These are phyloP conservation scores for Chrysoporthe cubensis DNA, from an alignment of 2,329 filamentous ascomycete genomes.

Conservation along the genomic window DNA sequence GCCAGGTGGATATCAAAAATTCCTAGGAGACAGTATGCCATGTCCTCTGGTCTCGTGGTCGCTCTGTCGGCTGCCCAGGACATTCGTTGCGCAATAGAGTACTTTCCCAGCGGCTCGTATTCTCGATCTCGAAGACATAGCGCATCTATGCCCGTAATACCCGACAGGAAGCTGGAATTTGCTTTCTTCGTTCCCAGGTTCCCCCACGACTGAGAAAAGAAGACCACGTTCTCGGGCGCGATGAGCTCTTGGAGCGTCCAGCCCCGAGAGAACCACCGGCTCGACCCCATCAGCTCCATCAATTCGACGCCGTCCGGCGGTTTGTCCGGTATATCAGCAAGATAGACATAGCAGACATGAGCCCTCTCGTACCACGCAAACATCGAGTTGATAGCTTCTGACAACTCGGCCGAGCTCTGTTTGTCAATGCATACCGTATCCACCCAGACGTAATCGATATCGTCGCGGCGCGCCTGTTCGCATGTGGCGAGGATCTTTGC, in stretches of 20 bases:
- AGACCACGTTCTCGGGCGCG: constrained; percentile 27
- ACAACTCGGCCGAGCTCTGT: constrained; percentile 39
- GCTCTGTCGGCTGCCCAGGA: constrained; percentile 34
- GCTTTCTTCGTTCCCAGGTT: constrained; percentile 14
- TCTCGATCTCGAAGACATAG: constrained; percentile 12
- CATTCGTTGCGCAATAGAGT: constrained; percentile 32
- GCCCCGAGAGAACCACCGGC: constrained; percentile 21
- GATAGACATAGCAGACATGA: constrained; percentile 40
- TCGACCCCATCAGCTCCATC: constrained; percentile 9
- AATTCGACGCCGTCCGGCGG: background rate
- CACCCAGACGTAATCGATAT: constrained; percentile 39
- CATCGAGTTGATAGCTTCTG: constrained; percentile 44
- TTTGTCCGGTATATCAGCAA: constrained; percentile 36
- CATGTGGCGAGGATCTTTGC: constrained; percentile 40
- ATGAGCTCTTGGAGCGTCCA: constrained; percentile 29
- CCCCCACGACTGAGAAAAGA: constrained; percentile 29
- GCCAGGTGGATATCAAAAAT: constrained; percentile 36
- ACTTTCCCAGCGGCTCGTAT: constrained; percentile 9
- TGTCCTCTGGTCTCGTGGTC: constrained; percentile 34
- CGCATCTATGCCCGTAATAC: constrained; percentile 8
- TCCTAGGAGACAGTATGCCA: constrained; percentile 36
- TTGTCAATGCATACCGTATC: constrained; percentile 46
- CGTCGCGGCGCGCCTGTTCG: constrained; percentile 34
- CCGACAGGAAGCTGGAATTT: constrained; percentile 7
- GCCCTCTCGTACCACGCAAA: constrained; percentile 38